Evolutionary conservation across 495 filamentous ascomycete genomes (phyloP).

Genomic region (Lasiosphaeris hirsuta): DNA sequence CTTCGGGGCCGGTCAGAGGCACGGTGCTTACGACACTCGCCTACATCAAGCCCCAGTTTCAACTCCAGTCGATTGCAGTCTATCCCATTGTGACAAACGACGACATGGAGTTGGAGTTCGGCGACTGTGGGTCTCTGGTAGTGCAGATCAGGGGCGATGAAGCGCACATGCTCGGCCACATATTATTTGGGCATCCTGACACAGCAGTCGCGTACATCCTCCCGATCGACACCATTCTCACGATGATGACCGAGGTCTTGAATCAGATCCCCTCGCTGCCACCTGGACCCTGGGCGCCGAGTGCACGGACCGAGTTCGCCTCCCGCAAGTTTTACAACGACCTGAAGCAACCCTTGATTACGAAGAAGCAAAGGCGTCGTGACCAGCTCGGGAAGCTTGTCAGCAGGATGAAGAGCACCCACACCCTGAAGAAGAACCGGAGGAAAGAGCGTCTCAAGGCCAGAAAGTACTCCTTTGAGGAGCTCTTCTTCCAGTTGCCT

Average conservation of each 20-base stretch:
- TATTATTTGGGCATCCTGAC: background rate
- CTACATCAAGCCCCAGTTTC: background rate
- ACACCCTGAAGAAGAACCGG: background rate
- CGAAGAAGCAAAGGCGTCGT: background rate
- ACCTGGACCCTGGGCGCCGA: background rate
- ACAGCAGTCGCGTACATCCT: background rate
- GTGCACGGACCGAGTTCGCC: conserved; percentile 11
- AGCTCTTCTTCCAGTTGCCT: conserved; percentile 14
- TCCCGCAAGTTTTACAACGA: conserved; percentile 10
- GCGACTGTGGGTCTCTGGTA: conserved; percentile 5
- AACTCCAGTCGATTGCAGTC: background rate
- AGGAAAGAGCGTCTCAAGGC: background rate
- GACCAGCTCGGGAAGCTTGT: background rate
- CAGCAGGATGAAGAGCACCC: background rate
- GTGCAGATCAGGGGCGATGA: background rate
- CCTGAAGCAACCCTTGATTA: background rate
- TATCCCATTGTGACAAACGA: conserved; percentile 2
- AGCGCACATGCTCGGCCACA: conserved; percentile 1
- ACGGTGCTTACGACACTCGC: background rate
- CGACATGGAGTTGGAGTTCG: background rate
- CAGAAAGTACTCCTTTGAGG: conserved; percentile 1
- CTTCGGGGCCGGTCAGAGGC: background rate
- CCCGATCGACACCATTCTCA: background rate
- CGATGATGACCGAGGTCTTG: background rate
- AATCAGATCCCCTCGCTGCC: background rate